These are phyloP conservation scores for Leonotis leonurus DNA, from an alignment of 257 asterid genomes.

Conservation along the genomic window DNA sequence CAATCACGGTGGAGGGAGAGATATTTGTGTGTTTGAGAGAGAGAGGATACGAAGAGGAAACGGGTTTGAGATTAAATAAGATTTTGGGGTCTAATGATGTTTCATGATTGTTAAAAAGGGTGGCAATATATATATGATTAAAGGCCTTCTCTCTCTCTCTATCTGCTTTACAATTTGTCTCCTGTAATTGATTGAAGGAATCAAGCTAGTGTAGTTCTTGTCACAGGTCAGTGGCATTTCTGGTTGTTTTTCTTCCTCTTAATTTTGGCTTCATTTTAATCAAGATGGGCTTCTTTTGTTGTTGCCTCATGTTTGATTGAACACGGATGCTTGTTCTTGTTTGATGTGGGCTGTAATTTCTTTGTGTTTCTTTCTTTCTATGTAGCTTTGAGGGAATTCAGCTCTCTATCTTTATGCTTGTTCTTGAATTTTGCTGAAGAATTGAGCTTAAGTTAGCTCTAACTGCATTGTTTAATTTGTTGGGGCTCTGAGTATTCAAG, in stretches of 20 bases:
- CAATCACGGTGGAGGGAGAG: slow-evolving; percentile 19
- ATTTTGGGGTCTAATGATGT: slow-evolving; percentile 16
- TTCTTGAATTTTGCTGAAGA: slow-evolving; percentile 8
- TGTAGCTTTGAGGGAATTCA: slow-evolving; percentile 13
- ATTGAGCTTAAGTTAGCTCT: neutral
- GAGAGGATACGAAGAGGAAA: neutral
- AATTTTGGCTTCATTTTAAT: neutral
- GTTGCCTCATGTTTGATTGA: neutral
- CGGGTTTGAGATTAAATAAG: neutral
- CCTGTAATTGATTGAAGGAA: slow-evolving; percentile 1
- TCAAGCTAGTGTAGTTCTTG: neutral
- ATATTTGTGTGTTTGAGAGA: slow-evolving; percentile 1
- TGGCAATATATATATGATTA: slow-evolving; percentile 35
- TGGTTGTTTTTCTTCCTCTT: neutral
- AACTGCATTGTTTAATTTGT: neutral
- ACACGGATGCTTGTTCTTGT: neutral
- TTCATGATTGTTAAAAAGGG: slow-evolving; percentile 34
- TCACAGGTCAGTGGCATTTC: slow-evolving; percentile 6
- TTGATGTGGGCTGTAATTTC: neutral
- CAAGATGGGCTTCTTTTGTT: neutral
- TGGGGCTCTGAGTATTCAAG: neutral
- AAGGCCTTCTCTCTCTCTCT: slow-evolving; percentile 1
- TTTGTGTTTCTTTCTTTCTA: neutral
- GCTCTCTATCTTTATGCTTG: neutral
- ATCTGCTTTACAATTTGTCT: neutral